phyloP scores from a whole-genome alignment of 768 basidiomycete species.

The Calocera viscosa region DNA sequence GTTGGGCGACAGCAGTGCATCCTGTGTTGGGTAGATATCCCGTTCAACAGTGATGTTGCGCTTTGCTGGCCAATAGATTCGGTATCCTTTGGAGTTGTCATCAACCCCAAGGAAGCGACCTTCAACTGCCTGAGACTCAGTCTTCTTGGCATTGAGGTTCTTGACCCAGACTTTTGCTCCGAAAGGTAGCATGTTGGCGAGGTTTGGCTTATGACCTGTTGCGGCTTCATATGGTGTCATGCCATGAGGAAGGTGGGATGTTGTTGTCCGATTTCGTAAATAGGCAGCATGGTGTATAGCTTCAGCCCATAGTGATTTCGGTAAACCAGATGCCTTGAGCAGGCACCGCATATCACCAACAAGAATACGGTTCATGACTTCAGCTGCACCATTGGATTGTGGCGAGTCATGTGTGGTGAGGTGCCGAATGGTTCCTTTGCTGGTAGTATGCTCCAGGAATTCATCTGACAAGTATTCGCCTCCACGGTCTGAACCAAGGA shows the following conservation, averaged over 20 bases:
- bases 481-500: conserved; percentile 14
- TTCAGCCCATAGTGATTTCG: conserved; percentile 8
- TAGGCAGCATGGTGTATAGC: neutral
- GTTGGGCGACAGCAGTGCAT: neutral
- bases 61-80: neutral
- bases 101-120: neutral
- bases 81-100: neutral
- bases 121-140: neutral
- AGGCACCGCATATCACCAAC: neutral
- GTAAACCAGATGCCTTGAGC: conserved; percentile 6
- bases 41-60: neutral
- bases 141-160: neutral
- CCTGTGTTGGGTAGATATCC: neutral
- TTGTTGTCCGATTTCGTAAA: conserved; percentile 1
- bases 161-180: conserved; percentile 17
- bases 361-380: conserved; percentile 11
- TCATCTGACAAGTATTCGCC: conserved; percentile 14
- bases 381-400: conserved; percentile 15
- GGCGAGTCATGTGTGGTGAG: conserved; percentile 12
- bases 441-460: neutral
- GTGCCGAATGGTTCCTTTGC: conserved; percentile 11
- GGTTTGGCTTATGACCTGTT: too few relatives aligned
- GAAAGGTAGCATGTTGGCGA: conserved; percentile 19
- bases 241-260: too few relatives aligned
- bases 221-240: too few relatives aligned